Evolutionary conservation across 441 rosid species (phyloP).

Genomic region (Gossypium davidsonii): DNA sequence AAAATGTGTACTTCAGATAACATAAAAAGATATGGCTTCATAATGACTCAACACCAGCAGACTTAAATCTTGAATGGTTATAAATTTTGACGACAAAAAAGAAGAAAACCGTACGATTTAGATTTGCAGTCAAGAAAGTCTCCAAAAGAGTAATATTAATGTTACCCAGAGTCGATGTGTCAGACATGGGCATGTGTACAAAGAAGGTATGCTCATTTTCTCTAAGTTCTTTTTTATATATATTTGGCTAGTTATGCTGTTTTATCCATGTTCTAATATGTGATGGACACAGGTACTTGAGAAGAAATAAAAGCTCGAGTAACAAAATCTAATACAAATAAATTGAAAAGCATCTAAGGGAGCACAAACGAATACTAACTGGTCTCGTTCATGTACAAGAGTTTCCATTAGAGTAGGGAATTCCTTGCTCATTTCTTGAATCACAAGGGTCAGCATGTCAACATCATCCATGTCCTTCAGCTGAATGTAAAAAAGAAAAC

Average conservation of each 20-base stretch:
- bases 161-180: background rate
- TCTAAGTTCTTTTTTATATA: background rate
- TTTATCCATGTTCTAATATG: background rate
- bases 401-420: slow-evolving; percentile 72
- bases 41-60: background rate
- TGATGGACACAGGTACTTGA: background rate
- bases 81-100: background rate
- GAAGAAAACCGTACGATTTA: background rate
- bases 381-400: slow-evolving; percentile 88
- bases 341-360: background rate
- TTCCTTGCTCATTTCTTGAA: slow-evolving; percentile 86
- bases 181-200: background rate
- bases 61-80: background rate
- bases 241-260: background rate
- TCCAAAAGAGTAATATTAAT: background rate
- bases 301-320: background rate
- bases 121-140: background rate
- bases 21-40: background rate
- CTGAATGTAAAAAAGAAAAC: slow-evolving; percentile 23
- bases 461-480: slow-evolving; percentile 56
- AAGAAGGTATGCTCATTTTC: background rate
- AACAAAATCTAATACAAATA: background rate
- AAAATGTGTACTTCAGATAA: background rate
- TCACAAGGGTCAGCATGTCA: slow-evolving; percentile 67
- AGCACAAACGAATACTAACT: slow-evolving; percentile 43